A percentile compares a stretch with the other conserved stretches of the same genome.
phyloP scores from a whole-genome alignment of 768 basidiomycete genomes.

The Leccinum rimulosum region DNA sequence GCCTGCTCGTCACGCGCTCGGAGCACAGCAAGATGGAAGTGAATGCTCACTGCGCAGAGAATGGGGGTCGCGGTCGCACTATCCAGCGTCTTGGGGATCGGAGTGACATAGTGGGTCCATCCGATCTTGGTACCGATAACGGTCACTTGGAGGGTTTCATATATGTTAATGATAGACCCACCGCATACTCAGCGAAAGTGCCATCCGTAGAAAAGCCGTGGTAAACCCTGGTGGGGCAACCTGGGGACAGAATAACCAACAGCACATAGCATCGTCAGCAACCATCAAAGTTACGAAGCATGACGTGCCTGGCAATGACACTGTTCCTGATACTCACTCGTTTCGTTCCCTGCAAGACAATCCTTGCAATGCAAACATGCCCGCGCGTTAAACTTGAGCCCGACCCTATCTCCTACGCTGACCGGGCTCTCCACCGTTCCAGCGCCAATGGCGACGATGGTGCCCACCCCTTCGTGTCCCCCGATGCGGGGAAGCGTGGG shows the following conservation, averaged over 20 bases:
- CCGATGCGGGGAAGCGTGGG: constrained; percentile 35
- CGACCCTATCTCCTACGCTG: constrained; percentile 40
- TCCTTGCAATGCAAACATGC: constrained; percentile 40
- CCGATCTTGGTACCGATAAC: constrained; percentile 21
- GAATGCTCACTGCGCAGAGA: constrained; percentile 38
- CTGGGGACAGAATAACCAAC: constrained; percentile 7
- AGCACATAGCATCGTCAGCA: neutral
- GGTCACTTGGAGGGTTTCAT: neutral
- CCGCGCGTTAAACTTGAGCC: constrained; percentile 43
- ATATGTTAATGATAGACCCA: constrained; percentile 13
- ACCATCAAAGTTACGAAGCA: neutral
- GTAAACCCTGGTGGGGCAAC: constrained; percentile 1
- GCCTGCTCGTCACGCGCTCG: neutral
- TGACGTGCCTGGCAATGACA: neutral
- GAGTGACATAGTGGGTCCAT: constrained; percentile 41
- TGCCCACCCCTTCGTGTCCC: constrained; percentile 49
- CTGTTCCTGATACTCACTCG: constrained; percentile 17
- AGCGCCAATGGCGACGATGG: constrained; percentile 42
- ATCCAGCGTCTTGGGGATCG: constrained; percentile 41
- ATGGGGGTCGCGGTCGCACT: constrained; percentile 43
- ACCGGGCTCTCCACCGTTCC: constrained; percentile 30
- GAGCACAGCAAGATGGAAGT: neutral
- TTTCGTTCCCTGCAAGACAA: constrained; percentile 38
- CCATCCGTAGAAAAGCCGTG: constrained; percentile 44
- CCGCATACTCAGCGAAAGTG: constrained; percentile 40